Evolutionary conservation across 2,329 filamentous ascomycete genomes (phyloP).

Genomic region (Aspergillus ochraceus): DNA sequence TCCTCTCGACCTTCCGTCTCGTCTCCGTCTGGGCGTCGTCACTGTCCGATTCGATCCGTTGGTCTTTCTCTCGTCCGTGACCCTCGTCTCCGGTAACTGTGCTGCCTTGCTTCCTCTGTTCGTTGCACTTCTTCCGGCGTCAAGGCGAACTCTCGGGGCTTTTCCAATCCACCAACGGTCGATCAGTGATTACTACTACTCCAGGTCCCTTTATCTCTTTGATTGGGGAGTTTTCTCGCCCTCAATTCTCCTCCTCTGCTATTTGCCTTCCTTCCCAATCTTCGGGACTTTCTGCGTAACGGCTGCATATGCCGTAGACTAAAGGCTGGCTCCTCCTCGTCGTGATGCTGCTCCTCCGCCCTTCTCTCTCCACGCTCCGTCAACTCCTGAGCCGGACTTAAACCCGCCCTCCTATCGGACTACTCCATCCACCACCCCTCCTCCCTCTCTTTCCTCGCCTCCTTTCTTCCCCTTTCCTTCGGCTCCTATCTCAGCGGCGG

Average conservation of each 20-base stretch:
- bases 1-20: neutral
- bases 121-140: neutral
- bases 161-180: neutral
- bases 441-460: constrained; percentile 1
- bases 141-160: neutral
- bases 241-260: neutral
- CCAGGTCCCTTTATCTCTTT: neutral
- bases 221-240: neutral
- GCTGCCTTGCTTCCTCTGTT: neutral
- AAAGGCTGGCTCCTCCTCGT: constrained; percentile 43
- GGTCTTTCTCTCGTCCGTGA: neutral
- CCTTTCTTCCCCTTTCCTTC: constrained; percentile 8
- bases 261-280: neutral
- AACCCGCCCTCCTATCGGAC: constrained; percentile 11
- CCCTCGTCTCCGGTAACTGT: neutral
- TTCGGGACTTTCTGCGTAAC: constrained; percentile 22
- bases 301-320: constrained; percentile 39
- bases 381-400: constrained; percentile 26
- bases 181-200: neutral
- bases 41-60: neutral
- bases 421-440: constrained; percentile 5
- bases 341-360: constrained; percentile 39
- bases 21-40: neutral
- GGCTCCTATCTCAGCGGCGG: constrained; percentile 12
- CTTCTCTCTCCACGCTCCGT: constrained; percentile 29